Evolutionary conservation across 352 stramenopile genomes (phyloP).

Genomic region (Globisporangium recalcitrans): DNA sequence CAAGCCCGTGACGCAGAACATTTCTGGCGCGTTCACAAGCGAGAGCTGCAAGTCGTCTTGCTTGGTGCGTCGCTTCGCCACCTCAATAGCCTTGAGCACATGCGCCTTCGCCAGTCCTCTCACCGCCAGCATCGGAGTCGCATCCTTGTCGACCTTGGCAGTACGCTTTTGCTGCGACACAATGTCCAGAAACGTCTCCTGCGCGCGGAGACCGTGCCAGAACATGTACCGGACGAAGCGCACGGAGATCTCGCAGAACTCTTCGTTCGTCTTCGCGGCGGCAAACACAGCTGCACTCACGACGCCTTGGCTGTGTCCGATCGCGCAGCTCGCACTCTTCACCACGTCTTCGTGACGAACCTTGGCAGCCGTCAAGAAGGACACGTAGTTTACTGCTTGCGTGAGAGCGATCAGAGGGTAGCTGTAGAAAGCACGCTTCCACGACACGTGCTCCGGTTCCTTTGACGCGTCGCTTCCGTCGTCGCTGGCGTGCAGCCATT

Average conservation of each 20-base stretch:
- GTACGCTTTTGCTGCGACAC: slow-evolving; percentile 12
- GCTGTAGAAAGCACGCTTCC: slow-evolving; percentile 56
- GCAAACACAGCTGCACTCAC: slow-evolving; percentile 68
- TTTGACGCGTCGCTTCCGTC: not conserved
- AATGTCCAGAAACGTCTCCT: slow-evolving; percentile 37
- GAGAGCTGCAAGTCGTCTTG: slow-evolving; percentile 58
- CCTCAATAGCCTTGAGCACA: slow-evolving; percentile 50
- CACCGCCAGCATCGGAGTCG: slow-evolving; percentile 73
- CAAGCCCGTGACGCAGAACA: slow-evolving; percentile 69
- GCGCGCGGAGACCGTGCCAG: slow-evolving; percentile 69
- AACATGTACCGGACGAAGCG: slow-evolving; percentile 73
- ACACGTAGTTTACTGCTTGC: slow-evolving; percentile 73
- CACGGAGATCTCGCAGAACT: slow-evolving; percentile 46
- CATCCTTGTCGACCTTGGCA: not conserved
- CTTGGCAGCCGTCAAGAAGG: slow-evolving; percentile 46
- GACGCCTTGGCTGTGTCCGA: slow-evolving; percentile 81
- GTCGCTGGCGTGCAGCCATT: slow-evolving; percentile 40
- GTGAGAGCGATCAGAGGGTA: slow-evolving; percentile 77
- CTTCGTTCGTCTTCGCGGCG: slow-evolving; percentile 37
- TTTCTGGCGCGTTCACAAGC: slow-evolving; percentile 55
- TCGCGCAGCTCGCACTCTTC: slow-evolving; percentile 28
- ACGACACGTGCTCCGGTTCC: not conserved
- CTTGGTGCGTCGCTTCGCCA: slow-evolving; percentile 37
- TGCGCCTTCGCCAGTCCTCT: slow-evolving; percentile 46
- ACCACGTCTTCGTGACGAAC: slow-evolving; percentile 59